Base-by-base conservation (phyloP, 805 yeast species). In the Jamesozyma hellenica region DNA sequence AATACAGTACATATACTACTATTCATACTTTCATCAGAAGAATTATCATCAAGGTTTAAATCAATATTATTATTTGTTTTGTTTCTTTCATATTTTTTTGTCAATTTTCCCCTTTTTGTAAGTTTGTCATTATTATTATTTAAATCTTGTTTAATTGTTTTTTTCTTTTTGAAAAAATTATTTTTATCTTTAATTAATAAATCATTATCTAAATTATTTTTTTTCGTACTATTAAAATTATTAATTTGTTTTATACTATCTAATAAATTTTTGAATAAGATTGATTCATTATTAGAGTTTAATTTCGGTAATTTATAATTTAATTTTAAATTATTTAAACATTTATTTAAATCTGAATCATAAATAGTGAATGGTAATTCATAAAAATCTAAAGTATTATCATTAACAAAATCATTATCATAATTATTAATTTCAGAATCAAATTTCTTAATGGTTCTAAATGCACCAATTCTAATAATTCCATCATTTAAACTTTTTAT, bases 381-480 rank as follows among this genome's bases (percentile, higher is more conserved):
- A 44, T 53, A 57, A 40, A 41, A 50, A 25, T 42, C 34, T 8
- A 48, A 39, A 11, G 32, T 26, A 13, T 28, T 34, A 14, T 23
- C 33, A 6, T 37, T 35, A n/a, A n/a, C n/a, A n/a, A n/a, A n/a
- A n/a, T 27, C 14, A 13, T n/a, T n/a, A n/a, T n/a, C n/a, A n/a
- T n/a, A n/a, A n/a, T n/a, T n/a, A n/a, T n/a, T n/a, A n/a, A n/a
- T n/a, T 21, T 47, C 37, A 9, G n/a, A 12, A 25, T 48, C 46
- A 13, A 61, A 64, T 23, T 69, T 72, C 1, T 71, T 65, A 34
- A 72, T 73, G 0, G 96, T 84, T 55, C 96, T 65, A 55, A 86
- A 87, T 1, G 95, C 95, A 1, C 95, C 96, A 41, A 87, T 82
- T 35, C 83, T 92, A 11, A 87, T 79, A 42, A 67, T 70, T 0